Conservation (phyloP, 768 basidiomycete genomes). For the Calocera viscosa region DNA sequence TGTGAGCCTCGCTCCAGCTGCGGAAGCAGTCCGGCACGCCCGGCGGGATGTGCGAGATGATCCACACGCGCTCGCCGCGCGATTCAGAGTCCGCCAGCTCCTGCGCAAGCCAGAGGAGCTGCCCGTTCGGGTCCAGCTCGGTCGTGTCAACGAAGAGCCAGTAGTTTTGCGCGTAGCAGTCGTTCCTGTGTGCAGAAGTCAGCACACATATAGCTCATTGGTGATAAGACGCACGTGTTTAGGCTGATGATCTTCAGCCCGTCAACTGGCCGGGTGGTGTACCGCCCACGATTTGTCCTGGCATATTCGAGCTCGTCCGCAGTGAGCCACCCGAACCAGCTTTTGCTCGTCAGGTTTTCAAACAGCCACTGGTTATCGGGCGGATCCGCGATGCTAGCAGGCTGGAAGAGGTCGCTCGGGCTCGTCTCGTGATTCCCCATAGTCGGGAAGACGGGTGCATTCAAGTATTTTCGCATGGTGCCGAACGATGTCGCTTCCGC, state of each 20-base stretch:
- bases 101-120: conserved; percentile 41
- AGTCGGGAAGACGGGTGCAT: not conserved
- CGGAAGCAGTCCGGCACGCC: conserved; percentile 37
- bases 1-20: conserved; percentile 33
- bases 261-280: not conserved
- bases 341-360: not conserved
- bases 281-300: not conserved
- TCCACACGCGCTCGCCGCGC: conserved; percentile 47
- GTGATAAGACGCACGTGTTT: not conserved
- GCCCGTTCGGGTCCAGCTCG: conserved; percentile 47
- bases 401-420: conserved; percentile 8
- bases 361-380: conserved; percentile 5
- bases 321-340: not conserved
- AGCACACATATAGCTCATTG: not conserved
- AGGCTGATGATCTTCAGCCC: conserved; percentile 2
- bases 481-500: not conserved
- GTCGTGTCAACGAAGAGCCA: conserved; percentile 8
- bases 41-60: conserved; percentile 48
- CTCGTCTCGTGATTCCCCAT: conserved; percentile 6
- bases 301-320: not conserved
- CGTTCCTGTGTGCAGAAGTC: not conserved
- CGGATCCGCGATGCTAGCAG: not conserved
- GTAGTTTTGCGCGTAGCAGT: conserved; percentile 8
- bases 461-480: not conserved
- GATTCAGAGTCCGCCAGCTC: conserved; percentile 50